These are phyloP conservation scores for Lepiota venenata DNA, from an alignment of 768 basidiomycete genomes.

Conservation along the genomic window DNA sequence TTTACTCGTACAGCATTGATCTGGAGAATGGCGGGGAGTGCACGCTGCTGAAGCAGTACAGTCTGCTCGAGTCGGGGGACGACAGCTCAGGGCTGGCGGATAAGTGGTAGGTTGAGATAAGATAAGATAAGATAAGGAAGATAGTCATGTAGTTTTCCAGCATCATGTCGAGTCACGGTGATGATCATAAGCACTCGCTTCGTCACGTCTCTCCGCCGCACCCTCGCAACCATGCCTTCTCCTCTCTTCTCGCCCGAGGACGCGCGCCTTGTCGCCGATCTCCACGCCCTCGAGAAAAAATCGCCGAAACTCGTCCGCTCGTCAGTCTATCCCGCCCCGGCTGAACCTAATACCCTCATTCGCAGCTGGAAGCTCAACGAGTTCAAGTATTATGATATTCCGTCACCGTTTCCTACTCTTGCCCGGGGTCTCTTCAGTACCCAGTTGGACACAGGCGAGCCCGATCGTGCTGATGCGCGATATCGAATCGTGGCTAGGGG, in stretches of 20 bases:
- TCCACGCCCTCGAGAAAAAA: conserved; percentile 49
- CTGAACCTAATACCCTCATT: conserved; percentile 50
- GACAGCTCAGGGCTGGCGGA: not conserved
- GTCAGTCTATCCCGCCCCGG: conserved; percentile 52
- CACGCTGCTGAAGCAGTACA: conserved; percentile 91
- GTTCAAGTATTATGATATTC: conserved; percentile 87
- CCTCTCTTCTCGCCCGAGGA: conserved; percentile 31
- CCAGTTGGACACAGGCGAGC: conserved; percentile 28
- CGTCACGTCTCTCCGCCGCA: not conserved
- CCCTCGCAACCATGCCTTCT: conserved; percentile 16
- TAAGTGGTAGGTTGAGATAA: no score
- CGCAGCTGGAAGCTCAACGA: conserved; percentile 98
- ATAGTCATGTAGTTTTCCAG: no score
- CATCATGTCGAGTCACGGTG: no score
- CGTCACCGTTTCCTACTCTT: conserved; percentile 92
- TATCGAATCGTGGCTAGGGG: conserved; percentile 81
- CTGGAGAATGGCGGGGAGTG: conserved; percentile 96
- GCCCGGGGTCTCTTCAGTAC: conserved; percentile 86
- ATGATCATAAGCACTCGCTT: no score
- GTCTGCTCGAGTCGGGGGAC: conserved; percentile 18
- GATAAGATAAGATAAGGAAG: no score
- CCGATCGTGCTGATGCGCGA: conserved; percentile 23
- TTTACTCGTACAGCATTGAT: conserved; percentile 95
- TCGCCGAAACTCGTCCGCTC: conserved; percentile 66
- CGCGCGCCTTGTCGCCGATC: conserved; percentile 55